phyloP scores from a whole-genome alignment of 2,329 filamentous ascomycete species.

The Hypoxylon sp. region DNA sequence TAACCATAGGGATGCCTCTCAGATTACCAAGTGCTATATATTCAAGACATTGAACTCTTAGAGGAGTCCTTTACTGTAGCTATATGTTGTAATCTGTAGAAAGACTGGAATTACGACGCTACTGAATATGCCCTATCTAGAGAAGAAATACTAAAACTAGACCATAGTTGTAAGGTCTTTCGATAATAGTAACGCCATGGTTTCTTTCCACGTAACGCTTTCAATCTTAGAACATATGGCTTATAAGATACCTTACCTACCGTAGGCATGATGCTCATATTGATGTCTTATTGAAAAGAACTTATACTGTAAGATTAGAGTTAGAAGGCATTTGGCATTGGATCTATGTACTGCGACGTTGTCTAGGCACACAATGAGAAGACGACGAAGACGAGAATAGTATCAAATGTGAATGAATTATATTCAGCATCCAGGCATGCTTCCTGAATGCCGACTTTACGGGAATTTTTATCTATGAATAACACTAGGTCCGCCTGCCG shows the following conservation, averaged over 20 bases:
- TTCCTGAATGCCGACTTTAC: constrained; percentile 11
- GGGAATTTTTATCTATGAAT: constrained; percentile 37
- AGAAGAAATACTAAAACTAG: not conserved
- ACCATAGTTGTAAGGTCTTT: not conserved
- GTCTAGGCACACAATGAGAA: not conserved
- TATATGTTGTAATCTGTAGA: not conserved
- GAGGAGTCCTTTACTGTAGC: not conserved
- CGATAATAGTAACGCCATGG: not conserved
- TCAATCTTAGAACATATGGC: not conserved
- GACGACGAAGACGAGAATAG: not conserved
- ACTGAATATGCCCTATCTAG: not conserved
- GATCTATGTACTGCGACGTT: not conserved
- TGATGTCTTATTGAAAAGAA: not conserved
- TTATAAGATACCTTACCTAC: not conserved
- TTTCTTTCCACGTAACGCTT: not conserved
- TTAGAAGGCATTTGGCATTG: not conserved
- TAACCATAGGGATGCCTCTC: not conserved
- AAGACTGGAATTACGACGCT: not conserved
- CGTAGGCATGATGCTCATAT: not conserved
- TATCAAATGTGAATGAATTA: constrained; percentile 21
- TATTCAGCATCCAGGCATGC: constrained; percentile 18
- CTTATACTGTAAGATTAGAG: not conserved
- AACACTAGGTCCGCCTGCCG: constrained; percentile 19
- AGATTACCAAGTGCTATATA: not conserved
- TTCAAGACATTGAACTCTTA: not conserved